Conservation (phyloP, 495 filamentous ascomycete species). For the Hypoxylon lenormandii region DNA sequence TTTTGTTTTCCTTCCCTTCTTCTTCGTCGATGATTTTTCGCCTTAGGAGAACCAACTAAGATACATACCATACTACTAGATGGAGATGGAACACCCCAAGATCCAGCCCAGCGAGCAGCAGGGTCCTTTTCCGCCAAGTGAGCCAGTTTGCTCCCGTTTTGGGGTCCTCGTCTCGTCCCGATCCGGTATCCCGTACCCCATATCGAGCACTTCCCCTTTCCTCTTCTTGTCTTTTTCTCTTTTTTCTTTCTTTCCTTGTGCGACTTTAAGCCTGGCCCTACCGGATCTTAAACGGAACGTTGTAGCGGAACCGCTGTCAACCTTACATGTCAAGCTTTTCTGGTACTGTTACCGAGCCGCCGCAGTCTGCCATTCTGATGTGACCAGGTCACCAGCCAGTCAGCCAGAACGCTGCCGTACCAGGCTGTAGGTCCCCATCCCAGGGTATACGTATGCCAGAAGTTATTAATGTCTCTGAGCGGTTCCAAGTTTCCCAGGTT, state of each 20-base stretch:
- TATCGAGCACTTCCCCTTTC: conserved; percentile 11
- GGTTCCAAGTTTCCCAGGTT: conserved; percentile 37
- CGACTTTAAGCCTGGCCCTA: conserved; percentile 24
- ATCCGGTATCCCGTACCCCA: conserved; percentile 33
- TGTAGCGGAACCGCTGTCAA: conserved; percentile 28
- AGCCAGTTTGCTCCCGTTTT: conserved; percentile 9
- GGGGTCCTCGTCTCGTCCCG: conserved; percentile 19
- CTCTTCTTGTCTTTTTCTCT: not conserved
- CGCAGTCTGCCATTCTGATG: conserved; percentile 37
- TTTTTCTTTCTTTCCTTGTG: not conserved
- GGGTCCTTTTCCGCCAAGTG: not conserved
- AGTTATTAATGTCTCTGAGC: conserved; percentile 29
- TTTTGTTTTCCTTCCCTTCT: not conserved
- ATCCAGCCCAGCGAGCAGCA: conserved; percentile 21
- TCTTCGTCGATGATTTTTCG: not conserved
- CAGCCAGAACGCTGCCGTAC: conserved; percentile 7
- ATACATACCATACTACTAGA: no score
- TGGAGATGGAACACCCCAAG: not conserved
- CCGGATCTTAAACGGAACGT: conserved; percentile 24
- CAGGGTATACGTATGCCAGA: conserved; percentile 16
- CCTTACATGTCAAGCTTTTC: conserved; percentile 44
- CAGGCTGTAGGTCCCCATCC: conserved; percentile 40
- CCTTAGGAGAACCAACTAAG: not conserved
- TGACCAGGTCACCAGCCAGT: conserved; percentile 34
- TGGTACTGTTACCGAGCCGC: conserved; percentile 41